A percentile compares a stretch with the other conserved stretches of the same genome.
phyloP scores from a whole-genome alignment of 2,329 filamentous ascomycete species.

The Trichophyton mentagrophytes region DNA sequence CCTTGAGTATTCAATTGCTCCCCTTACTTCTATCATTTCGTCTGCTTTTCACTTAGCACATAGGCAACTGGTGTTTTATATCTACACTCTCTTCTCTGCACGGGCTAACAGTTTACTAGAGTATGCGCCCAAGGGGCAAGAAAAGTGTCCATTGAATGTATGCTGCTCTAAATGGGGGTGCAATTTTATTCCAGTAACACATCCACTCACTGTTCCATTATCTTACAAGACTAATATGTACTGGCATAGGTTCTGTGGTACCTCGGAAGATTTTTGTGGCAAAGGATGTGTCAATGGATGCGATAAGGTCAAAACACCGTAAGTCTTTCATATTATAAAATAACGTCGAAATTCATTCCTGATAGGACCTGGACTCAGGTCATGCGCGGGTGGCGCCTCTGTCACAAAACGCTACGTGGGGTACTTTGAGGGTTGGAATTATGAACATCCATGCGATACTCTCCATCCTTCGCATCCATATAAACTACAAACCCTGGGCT shows the following conservation, averaged over 20 bases:
- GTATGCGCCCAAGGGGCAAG: background rate
- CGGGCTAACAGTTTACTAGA: background rate
- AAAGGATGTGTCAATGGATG: conserved; percentile 6
- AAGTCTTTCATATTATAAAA: background rate
- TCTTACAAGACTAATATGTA: background rate
- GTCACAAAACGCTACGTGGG: conserved; percentile 18
- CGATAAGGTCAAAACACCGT: conserved; percentile 2
- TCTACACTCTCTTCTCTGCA: no score
- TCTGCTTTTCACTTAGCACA: no score
- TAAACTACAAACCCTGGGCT: conserved; percentile 8
- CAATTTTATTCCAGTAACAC: background rate
- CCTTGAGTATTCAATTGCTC: no score
- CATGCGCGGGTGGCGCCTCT: conserved; percentile 3
- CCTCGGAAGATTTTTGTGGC: background rate
- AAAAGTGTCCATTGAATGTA: conserved; percentile 26
- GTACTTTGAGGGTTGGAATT: conserved; percentile 26
- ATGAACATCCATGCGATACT: conserved; percentile 5
- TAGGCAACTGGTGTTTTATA: no score
- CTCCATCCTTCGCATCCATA: conserved; percentile 7
- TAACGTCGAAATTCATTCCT: background rate
- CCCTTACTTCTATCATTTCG: no score
- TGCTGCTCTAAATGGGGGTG: conserved; percentile 25
- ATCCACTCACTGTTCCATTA: background rate
- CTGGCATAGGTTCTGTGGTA: conserved; percentile 6
- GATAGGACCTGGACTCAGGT: conserved; percentile 4